These are phyloP conservation scores for Magnaporthiopsis rhizophila DNA, from an alignment of 2,329 filamentous ascomycete species.

Conservation along the genomic window DNA sequence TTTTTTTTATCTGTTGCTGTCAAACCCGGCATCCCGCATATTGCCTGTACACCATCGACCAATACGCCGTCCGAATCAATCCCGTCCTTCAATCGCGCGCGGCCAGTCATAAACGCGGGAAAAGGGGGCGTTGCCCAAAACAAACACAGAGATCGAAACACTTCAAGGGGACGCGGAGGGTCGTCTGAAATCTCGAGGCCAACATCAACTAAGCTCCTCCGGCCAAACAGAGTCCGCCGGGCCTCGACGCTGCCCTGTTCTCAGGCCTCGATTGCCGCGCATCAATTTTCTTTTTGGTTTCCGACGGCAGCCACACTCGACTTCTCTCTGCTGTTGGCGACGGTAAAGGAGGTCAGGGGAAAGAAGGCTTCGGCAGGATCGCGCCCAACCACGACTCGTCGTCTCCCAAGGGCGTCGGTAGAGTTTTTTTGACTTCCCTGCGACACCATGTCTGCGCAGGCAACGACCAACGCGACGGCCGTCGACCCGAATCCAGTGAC, in stretches of 20 bases:
- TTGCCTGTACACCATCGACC: background rate
- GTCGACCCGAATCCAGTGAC: slow-evolving; percentile 28
- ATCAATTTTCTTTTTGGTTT: background rate
- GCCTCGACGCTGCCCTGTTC: background rate
- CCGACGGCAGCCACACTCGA: background rate
- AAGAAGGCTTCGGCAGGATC: background rate
- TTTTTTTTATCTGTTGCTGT: background rate
- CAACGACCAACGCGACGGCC: slow-evolving; percentile 10
- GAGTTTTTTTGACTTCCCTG: background rate
- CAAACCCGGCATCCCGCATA: background rate
- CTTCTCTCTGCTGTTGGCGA: background rate
- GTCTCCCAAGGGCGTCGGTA: background rate
- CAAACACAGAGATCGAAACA: background rate
- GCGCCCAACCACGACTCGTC: background rate
- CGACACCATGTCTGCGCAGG: background rate
- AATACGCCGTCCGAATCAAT: background rate
- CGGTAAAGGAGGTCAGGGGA: background rate
- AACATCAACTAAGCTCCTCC: background rate
- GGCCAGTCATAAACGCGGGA: background rate
- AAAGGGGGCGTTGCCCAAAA: background rate
- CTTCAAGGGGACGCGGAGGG: background rate
- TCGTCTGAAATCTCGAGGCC: background rate
- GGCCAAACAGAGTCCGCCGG: background rate
- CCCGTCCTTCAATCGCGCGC: background rate
- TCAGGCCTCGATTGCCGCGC: background rate